A percentile compares a stretch with the other conserved stretches of the same genome.
phyloP scores from a whole-genome alignment of 331 rosid genomes.

The Dryas integrifolia region DNA sequence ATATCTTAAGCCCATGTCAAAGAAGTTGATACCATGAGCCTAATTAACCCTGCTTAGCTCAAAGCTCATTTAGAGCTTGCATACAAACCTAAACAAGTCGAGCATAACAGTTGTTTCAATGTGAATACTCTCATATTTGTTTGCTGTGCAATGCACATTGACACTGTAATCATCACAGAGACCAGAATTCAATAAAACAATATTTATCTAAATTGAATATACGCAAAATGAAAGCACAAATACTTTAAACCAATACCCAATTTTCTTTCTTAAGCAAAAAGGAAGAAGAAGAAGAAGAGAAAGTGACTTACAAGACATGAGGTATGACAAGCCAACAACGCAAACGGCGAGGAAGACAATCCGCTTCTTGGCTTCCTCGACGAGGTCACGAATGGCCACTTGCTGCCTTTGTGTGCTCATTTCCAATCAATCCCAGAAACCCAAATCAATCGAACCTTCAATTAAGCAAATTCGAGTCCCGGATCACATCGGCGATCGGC shows the following conservation, averaged over 20 bases:
- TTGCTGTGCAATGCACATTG: constrained; percentile 9
- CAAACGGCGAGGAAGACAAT: constrained; percentile 69
- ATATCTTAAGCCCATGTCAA: background rate
- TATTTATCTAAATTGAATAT: background rate
- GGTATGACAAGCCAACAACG: constrained; percentile 85
- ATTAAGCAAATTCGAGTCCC: constrained; percentile 2
- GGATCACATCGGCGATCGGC: constrained; percentile 13
- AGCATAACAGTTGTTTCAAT: too few species aligned
- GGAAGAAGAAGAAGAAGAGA: background rate
- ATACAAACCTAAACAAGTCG: too few species aligned
- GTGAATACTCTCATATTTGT: background rate
- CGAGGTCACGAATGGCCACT: constrained; percentile 77
- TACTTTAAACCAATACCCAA: background rate
- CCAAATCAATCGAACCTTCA: constrained; percentile 19
- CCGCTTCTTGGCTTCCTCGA: constrained; percentile 94
- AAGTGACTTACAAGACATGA: constrained; percentile 80
- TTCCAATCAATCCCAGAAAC: constrained; percentile 19
- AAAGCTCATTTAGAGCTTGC: background rate
- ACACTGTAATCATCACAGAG: background rate
- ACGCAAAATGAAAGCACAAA: background rate
- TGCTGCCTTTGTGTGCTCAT: constrained; percentile 64
- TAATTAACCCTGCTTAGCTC: background rate
- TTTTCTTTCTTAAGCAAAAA: background rate
- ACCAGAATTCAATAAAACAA: background rate
- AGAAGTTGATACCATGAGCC: background rate